Conservation (phyloP, 192 early-diverging fungal species). For the Dimargaris cristalligena region DNA sequence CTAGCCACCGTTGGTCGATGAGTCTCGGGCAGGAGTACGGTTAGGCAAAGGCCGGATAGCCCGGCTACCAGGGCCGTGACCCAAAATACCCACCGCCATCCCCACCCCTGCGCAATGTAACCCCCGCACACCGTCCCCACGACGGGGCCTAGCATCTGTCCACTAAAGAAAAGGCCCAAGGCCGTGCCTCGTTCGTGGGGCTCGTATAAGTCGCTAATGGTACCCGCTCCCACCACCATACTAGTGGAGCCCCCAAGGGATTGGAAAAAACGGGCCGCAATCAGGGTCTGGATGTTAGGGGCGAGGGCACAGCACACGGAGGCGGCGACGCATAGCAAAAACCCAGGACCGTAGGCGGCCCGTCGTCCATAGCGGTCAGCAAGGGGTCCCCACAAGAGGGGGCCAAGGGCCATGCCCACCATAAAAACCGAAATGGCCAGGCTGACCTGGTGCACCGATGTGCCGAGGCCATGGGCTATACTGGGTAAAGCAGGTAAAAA, state of each 20-base stretch:
- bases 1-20: conserved; percentile 22
- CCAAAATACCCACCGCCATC: conserved; percentile 42
- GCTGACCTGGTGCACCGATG: conserved; percentile 18
- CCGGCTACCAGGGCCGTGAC: conserved; percentile 34
- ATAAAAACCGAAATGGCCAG: conserved; percentile 29
- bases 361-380: conserved; percentile 30
- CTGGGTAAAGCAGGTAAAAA: conserved; percentile 24
- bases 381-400: conserved; percentile 31
- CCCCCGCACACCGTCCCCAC: conserved; percentile 34
- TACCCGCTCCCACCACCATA: conserved; percentile 27
- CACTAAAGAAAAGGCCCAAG: conserved; percentile 32
- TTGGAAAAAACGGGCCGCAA: conserved; percentile 26
- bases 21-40: conserved; percentile 43
- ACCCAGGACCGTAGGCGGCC: conserved; percentile 22
- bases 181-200: conserved; percentile 30
- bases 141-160: conserved; percentile 30
- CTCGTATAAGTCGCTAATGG: conserved; percentile 33
- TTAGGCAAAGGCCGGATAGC: conserved; percentile 22
- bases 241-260: conserved; percentile 27
- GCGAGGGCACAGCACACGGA: conserved; percentile 29
- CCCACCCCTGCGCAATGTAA: conserved; percentile 22
- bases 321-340: conserved; percentile 23
- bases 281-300: conserved; percentile 16
- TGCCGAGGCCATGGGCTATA: conserved; percentile 22
- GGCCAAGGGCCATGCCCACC: conserved; percentile 29